Evolutionary conservation across 805 yeast species (phyloP), one percentile per base, ranked within the genome.

Genomic region (Hyphopichia homilentoma): DNA sequence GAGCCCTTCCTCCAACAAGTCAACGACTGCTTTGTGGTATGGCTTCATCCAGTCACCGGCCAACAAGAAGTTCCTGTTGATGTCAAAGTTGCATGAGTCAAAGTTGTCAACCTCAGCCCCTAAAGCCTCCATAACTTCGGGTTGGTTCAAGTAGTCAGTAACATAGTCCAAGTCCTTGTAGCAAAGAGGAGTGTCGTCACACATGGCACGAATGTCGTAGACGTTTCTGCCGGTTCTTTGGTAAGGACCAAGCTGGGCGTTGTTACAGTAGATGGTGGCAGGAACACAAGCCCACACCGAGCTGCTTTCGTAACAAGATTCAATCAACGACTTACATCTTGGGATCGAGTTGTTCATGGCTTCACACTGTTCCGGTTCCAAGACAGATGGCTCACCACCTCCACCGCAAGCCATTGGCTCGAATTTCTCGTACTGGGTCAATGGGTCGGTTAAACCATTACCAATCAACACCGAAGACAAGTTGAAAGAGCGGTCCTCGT

Each of bases 41-140:
- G 96, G 96, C 59, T 81, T 81, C 81, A 84, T 79, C 83, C 90
- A 84, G 64, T 90, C 98, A 42, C 96, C 96, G 14, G 85, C 78
- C 46, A 86, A 75, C 43, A 83, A 51, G 61, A 90, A 90, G 70
- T 84, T 81, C 55, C 81, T 73, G 70, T 79, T 80, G 39, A 90
- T 79, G 38, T 79, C 82, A 50, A 75, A 75, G 64, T 82, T 85
- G 67, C 96, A 88, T 11, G 84, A 74, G 47, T 75, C 74, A 60
- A 76, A 90, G 12, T 62, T 56, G 31, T 81, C 86, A 39, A 88
- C 95, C 62, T 90, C 96, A 15, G 90, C 95, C 34, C 98, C 98
- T 30, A 90, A 67, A 9, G 89, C 88, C 29, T 72, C 69, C 69
- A 78, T 80, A 35, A 90, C 96, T 37, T 72, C 77, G 11, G 79